A percentile compares a stretch with the other conserved stretches of the same genome.
Conservation (phyloP, 148 eudicot genomes). For the Camellia lanceoleosa region DNA sequence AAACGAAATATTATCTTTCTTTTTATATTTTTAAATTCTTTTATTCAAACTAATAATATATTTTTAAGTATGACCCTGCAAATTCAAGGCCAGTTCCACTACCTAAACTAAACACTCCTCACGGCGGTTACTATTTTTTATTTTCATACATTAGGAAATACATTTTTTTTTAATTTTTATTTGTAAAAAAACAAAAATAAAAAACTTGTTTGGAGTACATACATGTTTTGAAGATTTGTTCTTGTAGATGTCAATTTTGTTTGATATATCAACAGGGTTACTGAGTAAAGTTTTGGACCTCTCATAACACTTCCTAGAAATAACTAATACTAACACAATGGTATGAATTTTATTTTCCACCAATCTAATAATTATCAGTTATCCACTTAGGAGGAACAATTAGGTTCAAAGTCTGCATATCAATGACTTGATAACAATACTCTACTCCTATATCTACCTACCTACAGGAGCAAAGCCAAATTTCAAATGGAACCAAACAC, state of each 20-base stretch:
- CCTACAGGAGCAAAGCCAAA: constrained; percentile 80
- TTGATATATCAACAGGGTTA: constrained; percentile 1
- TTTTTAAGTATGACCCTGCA: too few species aligned
- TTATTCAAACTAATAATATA: too few species aligned
- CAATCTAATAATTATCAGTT: too few species aligned
- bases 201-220: too few species aligned
- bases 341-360: too few species aligned
- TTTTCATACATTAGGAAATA: too few species aligned
- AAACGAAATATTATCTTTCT: too few species aligned
- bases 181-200: too few species aligned
- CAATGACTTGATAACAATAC: not conserved
- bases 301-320: not conserved
- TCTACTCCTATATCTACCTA: not conserved
- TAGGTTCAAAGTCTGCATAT: not conserved
- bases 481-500: constrained; percentile 94
- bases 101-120: not conserved
- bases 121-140: too few species aligned
- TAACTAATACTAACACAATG: too few species aligned
- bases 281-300: not conserved
- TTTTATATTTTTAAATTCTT: too few species aligned
- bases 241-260: not conserved
- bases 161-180: too few species aligned
- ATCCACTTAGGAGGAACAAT: not conserved
- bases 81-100: not conserved
- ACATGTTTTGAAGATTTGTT: not conserved